Percentiles rank a stretch among this genome's conserved stretches.
phyloP scores from a whole-genome alignment of 352 stramenopile genomes.

The Saprolegnia diclina region DNA sequence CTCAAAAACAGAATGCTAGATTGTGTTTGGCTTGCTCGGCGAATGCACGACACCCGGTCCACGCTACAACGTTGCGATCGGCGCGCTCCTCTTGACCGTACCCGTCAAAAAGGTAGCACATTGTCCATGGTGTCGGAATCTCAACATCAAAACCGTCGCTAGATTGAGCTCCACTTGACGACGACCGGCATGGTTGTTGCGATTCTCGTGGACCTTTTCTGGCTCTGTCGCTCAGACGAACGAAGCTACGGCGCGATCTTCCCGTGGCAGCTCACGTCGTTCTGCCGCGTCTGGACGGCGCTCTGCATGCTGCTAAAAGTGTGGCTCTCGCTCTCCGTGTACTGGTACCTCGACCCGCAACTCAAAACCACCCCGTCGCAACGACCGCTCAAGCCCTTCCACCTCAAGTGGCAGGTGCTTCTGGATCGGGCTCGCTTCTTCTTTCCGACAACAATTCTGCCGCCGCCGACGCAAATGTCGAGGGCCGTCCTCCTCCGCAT shows the following conservation, averaged over 20 bases:
- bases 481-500: slow-evolving; percentile 68
- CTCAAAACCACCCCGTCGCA: slow-evolving; percentile 30
- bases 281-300: slow-evolving; percentile 43
- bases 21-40: slow-evolving; percentile 50
- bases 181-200: slow-evolving; percentile 46
- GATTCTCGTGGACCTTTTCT: slow-evolving; percentile 49
- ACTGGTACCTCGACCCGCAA: slow-evolving; percentile 49
- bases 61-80: slow-evolving; percentile 67
- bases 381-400: not conserved
- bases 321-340: slow-evolving; percentile 61
- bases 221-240: slow-evolving; percentile 63
- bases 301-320: slow-evolving; percentile 55
- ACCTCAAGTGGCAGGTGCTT: slow-evolving; percentile 20
- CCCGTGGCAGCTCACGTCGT: slow-evolving; percentile 36
- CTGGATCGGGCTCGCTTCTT: slow-evolving; percentile 44
- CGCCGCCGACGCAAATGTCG: slow-evolving; percentile 49
- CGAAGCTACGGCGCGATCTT: slow-evolving; percentile 61
- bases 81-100: slow-evolving; percentile 27
- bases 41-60: slow-evolving; percentile 55
- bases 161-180: slow-evolving; percentile 45
- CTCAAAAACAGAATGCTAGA: not conserved
- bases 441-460: slow-evolving; percentile 64
- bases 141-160: not conserved
- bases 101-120: slow-evolving; percentile 19
- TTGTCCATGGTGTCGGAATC: not conserved